These are phyloP conservation scores for Xylaria nigripes DNA, from an alignment of 495 filamentous ascomycete species.

Conservation along the genomic window DNA sequence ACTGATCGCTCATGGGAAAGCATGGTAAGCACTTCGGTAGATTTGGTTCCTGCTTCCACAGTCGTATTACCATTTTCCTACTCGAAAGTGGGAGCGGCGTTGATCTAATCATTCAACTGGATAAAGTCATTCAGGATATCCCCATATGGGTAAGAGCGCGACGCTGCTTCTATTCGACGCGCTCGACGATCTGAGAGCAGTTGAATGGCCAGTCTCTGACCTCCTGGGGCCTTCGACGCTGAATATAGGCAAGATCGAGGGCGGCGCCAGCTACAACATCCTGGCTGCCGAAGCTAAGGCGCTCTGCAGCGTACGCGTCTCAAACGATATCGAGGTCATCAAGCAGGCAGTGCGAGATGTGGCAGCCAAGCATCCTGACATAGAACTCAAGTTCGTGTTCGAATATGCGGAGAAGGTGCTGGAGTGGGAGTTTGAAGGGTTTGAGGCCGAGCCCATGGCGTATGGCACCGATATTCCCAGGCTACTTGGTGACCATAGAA, in stretches of 20 bases:
- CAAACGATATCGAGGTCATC: conserved; percentile 50
- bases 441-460: conserved; percentile 56
- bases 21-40: conserved; percentile 27
- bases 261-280: conserved; percentile 65
- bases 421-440: conserved; percentile 58
- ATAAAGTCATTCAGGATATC: conserved; percentile 59
- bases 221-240: conserved; percentile 64
- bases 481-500: conserved; percentile 51
- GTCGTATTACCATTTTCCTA: neutral
- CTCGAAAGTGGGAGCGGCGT: neutral
- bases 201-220: conserved; percentile 52
- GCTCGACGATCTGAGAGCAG: conserved; percentile 44
- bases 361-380: conserved; percentile 36
- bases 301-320: conserved; percentile 52
- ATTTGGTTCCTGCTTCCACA: neutral
- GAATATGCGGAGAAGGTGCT: conserved; percentile 56
- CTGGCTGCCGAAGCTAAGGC: conserved; percentile 55
- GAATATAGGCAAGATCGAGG: conserved; percentile 59
- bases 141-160: conserved; percentile 61
- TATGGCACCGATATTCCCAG: conserved; percentile 72
- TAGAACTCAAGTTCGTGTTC: conserved; percentile 45
- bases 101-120: neutral
- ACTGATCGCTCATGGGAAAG: conserved; percentile 52
- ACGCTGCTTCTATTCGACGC: conserved; percentile 56
- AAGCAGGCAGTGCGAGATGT: conserved; percentile 41